Evolutionary conservation across 148 eudicot species (phyloP).

Genomic region (Chenopodium quinoa): DNA sequence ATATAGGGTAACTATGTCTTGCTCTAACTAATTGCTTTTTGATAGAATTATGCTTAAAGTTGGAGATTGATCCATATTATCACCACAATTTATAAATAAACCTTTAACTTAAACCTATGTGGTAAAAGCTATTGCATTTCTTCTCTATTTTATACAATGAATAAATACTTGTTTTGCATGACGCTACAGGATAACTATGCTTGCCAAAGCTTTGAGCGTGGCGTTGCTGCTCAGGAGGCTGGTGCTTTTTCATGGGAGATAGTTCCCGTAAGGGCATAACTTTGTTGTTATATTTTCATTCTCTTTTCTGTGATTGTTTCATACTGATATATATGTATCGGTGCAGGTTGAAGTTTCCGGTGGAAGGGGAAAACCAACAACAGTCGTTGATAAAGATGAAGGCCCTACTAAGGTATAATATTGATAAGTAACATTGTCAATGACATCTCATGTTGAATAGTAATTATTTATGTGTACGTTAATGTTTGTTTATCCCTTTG

Average conservation of each 20-base stretch:
- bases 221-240: conserved; percentile 76
- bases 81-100: neutral
- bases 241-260: conserved; percentile 97
- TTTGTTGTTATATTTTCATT: neutral
- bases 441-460: neutral
- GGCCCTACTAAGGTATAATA: conserved; percentile 80
- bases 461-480: neutral
- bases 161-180: conserved; percentile 11
- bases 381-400: conserved; percentile 84
- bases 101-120: neutral
- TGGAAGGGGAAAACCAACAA: conserved; percentile 88
- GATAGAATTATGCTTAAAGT: neutral
- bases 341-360: conserved; percentile 93
- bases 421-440: neutral
- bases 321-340: conserved; percentile 11
- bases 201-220: conserved; percentile 93
- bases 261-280: conserved; percentile 59
- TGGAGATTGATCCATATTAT: neutral
- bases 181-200: conserved; percentile 81
- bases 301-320: neutral
- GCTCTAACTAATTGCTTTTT: neutral
- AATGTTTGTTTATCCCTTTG: neutral
- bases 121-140: neutral
- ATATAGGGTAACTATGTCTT: neutral
- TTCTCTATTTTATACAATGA: neutral